These are phyloP conservation scores for Agrostemma githago DNA, from an alignment of 148 eudicot genomes.

Conservation along the genomic window DNA sequence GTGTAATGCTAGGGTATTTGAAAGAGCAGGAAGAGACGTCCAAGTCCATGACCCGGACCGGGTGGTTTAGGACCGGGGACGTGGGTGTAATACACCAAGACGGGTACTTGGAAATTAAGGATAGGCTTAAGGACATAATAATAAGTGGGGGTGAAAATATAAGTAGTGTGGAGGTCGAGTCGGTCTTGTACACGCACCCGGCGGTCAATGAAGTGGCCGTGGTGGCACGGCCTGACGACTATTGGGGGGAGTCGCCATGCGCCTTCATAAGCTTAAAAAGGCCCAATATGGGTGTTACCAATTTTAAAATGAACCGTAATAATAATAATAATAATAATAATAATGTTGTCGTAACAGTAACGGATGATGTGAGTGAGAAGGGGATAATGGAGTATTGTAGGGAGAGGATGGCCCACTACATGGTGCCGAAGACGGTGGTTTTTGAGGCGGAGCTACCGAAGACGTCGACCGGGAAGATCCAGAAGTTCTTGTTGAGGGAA, in stretches of 20 bases:
- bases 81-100: constrained; percentile 61
- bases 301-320: neutral
- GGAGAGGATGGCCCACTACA: constrained; percentile 44
- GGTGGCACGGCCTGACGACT: constrained; percentile 36
- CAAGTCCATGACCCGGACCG: constrained; percentile 32
- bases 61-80: constrained; percentile 72
- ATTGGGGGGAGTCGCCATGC: constrained; percentile 43
- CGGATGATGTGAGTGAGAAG: constrained; percentile 31
- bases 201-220: constrained; percentile 37
- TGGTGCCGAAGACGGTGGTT: constrained; percentile 63
- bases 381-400: constrained; percentile 49
- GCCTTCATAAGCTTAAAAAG: constrained; percentile 46
- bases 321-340: neutral
- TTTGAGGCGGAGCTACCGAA: constrained; percentile 54
- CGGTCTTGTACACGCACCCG: constrained; percentile 32
- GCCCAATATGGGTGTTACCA: neutral
- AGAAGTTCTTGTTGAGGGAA: constrained; percentile 51
- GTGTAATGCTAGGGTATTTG: constrained; percentile 55
- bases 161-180: constrained; percentile 35
- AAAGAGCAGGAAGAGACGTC: constrained; percentile 46
- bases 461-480: constrained; percentile 62
- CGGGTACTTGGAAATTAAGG: constrained; percentile 65
- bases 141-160: constrained; percentile 41
- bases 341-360: neutral
- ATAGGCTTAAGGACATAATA: constrained; percentile 56